These are phyloP conservation scores for Lachnellula cervina DNA, from an alignment of 2,329 filamentous ascomycete genomes.

Conservation along the genomic window DNA sequence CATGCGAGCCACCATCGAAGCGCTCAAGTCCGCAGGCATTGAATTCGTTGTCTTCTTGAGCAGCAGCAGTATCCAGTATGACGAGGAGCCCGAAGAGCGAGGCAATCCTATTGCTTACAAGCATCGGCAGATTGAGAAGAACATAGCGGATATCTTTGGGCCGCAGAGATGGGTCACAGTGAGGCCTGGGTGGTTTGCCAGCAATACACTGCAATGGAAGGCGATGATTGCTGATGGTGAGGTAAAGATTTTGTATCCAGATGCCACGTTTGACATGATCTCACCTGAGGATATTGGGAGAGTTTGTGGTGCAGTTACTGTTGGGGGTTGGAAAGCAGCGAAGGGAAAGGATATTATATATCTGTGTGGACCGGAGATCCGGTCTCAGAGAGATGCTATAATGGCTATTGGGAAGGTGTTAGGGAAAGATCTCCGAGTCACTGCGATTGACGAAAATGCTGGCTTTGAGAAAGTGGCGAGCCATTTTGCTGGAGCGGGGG, in stretches of 20 bases:
- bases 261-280: constrained; percentile 37
- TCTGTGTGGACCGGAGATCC: not conserved
- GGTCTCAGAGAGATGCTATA: not conserved
- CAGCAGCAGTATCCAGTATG: constrained; percentile 32
- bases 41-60: constrained; percentile 44
- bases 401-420: not conserved
- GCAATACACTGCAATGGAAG: constrained; percentile 35
- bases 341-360: not conserved
- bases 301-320: constrained; percentile 32
- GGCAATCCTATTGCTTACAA: constrained; percentile 34
- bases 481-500: not conserved
- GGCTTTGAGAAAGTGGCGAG: not conserved
- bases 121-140: constrained; percentile 43
- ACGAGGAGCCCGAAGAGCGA: constrained; percentile 25
- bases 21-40: constrained; percentile 42
- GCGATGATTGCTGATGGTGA: constrained; percentile 29
- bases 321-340: not conserved
- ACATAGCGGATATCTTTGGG: constrained; percentile 38
- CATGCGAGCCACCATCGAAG: constrained; percentile 37
- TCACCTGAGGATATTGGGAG: constrained; percentile 41
- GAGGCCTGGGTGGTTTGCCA: constrained; percentile 41
- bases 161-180: constrained; percentile 35
- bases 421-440: not conserved
- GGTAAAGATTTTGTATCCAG: constrained; percentile 30
- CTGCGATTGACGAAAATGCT: not conserved